Evolutionary conservation across 306 rosid species (phyloP), one percentile per base, ranked within the genome.

Genomic region (Trichosanthes truncata): DNA sequence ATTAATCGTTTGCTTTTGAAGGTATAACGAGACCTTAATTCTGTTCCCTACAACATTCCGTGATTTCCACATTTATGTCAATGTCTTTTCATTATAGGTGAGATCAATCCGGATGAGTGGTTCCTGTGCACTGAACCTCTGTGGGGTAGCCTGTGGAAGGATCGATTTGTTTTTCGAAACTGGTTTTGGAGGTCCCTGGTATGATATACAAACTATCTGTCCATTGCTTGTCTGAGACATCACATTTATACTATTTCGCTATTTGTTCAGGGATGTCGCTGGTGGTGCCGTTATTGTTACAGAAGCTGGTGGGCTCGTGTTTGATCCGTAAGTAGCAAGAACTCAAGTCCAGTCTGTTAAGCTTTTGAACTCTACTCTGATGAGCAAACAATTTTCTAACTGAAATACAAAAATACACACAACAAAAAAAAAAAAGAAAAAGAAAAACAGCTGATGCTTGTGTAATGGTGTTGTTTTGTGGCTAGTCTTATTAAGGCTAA

Each of bases 111-210:
- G 98, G 80, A 91, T 91, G 89, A 80, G 87, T 87, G 99, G 99
- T 82, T 96, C 98, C 2, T 93, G 97, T 80, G 99, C 99, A 49
- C 79, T 96, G 90, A 85, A 91, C 86, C 98, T 96, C 53, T 96
- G 99, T 89, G 99, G 97, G 81, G 71, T 96, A 59, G 99, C 99
- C 56, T 90, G 98, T 77, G 98, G 99, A 86, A 93, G 99, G 87
- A 82, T 96, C 43, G 98, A 96, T 85, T 81, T 89, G 38, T 93
- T 87, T 82, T 96, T 77, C 74, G 93, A 89, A 85, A 25, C 73
- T 8, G 92, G 93, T 83, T 96, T 88, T 59, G 99, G 99, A 69
- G 99, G 98, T 83, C 90, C 97, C 76, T 96, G 99, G 99, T 96
- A 93, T 74, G 90, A 17, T 8, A 29, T 49, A 51, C n/a, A 18